Evolutionary conservation across 139 green algal species (phyloP), one percentile per base, ranked within the genome.

Genomic region (Zygnema cylindricum): DNA sequence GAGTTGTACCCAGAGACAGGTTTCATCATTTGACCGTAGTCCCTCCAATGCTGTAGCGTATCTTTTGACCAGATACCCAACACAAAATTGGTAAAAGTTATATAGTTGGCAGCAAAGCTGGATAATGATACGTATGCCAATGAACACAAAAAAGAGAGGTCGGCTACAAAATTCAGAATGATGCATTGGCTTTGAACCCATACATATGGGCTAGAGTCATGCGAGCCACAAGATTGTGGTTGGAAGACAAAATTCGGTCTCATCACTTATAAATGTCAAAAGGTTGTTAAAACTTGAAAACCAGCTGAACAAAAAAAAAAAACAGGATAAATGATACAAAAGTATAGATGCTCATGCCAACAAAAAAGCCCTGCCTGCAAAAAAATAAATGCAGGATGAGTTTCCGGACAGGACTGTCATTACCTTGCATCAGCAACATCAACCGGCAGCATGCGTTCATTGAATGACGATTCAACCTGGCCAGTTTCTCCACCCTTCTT

Each of bases 1-100:
- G 2, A 89, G 85, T 78, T 89, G 85, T 38, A 89, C 85, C 85
- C 85, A 89, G 41, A 89, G 43, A 76, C 85, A 89, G 63, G 77
- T 23, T 30, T 87, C 82, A 36, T 82, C 82, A 39, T 87, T 87
- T 39, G 39, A 40, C 1, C 57, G 38, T 33, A 87, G 25, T 33
- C 38, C 69, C 82, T 87, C 82, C 41, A 87, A 43, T 42, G 82
- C 57, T 84, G 82, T 55, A 1, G 82, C 30, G 25, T 73, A 87
- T 71, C 82, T 87, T 41, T 36, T 40, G 30, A 41, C 16, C 71
- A 16, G 71, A 79, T 79, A 3, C 3, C 11, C 38, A 54, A 54
- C 3, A 16, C 71, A 79, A 79, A 79, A 79, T 79, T 41, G 7
- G 71, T 3, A 79, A 16, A 79, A 79, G 21, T 43, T 3, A 16